Evolutionary conservation across 306 rosid species (phyloP), one percentile per base, ranked within the genome.

Genomic region (Gynostemma pentaphyllum): DNA sequence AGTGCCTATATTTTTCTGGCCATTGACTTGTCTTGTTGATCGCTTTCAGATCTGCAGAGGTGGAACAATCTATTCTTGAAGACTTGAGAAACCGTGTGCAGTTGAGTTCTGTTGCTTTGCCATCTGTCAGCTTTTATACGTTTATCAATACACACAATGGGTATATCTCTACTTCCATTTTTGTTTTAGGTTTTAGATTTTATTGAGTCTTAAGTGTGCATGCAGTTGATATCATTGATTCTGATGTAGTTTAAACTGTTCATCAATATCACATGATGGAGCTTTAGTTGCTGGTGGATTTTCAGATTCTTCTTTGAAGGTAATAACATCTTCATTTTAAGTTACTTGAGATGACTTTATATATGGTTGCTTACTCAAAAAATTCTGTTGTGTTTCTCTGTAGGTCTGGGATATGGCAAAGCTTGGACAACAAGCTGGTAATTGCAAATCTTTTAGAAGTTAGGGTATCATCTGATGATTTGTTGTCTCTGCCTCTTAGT

Each of bases 361-460:
- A 41, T 39, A 36, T 42, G 64, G 67, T 16, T 64, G 48, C 54
- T 82, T 15, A 54, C 8, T n/a, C 27, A 2, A 4, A 19, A 46
- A 61, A 67, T 61, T 32, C 70, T 54, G 41, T 62, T 74, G 57
- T 48, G 26, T 73, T 32, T 61, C 45, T 78, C 16, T 10, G 13
- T 74, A 92, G 99, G 81, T 94, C 26, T 94, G 99, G 99, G 96
- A 94, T 81, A 94, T 88, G 95, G 87, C 96, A 68, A 86, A 82
- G 82, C 89, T 94, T 69, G 95, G 99, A 77, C 95, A 86, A 70
- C 90, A 81, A 67, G 41, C 78, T 50, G 68, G 61, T 56, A 79
- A 26, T 74, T 78, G 99, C 86, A 79, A 84, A 95, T 88, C 72
- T 66, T 39, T 66, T 23, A 15, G 39, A 39, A 23, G 18, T 61